Evolutionary conservation across 768 basidiomycete genomes (phyloP).

Genomic region (Hydnomerulius pinastri): DNA sequence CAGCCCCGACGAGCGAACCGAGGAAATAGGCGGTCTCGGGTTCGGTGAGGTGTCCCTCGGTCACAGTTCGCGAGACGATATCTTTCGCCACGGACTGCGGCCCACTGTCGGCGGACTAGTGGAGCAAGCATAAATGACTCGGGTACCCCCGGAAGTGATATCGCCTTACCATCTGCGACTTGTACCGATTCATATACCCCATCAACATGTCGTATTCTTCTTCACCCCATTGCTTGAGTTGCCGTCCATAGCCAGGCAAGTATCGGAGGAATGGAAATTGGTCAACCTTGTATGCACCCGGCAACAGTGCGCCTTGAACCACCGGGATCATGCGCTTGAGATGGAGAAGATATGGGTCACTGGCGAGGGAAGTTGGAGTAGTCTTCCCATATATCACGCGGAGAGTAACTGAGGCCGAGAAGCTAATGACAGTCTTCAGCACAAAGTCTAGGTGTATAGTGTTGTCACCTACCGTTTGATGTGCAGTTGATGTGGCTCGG

Average conservation of each 20-base stretch:
- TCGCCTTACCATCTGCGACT: conserved; percentile 40
- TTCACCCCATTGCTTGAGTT: conserved; percentile 52
- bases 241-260: conserved; percentile 62
- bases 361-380: conserved; percentile 12
- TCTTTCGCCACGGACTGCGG: conserved; percentile 50
- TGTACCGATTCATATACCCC: conserved; percentile 46
- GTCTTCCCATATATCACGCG: conserved; percentile 31
- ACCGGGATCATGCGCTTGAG: conserved; percentile 32
- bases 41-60: conserved; percentile 49
- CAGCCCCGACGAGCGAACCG: conserved; percentile 64
- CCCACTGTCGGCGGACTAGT: conserved; percentile 11
- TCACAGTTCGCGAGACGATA: conserved; percentile 47
- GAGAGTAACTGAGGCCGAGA: conserved; percentile 27
- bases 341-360: conserved; percentile 24
- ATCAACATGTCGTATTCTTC: conserved; percentile 56
- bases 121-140: not conserved
- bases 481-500: conserved; percentile 24
- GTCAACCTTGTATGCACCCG: conserved; percentile 37
- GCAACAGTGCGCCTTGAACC: conserved; percentile 32
- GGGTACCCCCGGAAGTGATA: not conserved
- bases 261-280: conserved; percentile 40
- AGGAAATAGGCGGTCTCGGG: conserved; percentile 59
- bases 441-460: conserved; percentile 9
- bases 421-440: conserved; percentile 12
- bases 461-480: conserved; percentile 42